Evolutionary conservation across 2,329 filamentous ascomycete genomes (phyloP).

Genomic region (Herpotrichia juniperi): DNA sequence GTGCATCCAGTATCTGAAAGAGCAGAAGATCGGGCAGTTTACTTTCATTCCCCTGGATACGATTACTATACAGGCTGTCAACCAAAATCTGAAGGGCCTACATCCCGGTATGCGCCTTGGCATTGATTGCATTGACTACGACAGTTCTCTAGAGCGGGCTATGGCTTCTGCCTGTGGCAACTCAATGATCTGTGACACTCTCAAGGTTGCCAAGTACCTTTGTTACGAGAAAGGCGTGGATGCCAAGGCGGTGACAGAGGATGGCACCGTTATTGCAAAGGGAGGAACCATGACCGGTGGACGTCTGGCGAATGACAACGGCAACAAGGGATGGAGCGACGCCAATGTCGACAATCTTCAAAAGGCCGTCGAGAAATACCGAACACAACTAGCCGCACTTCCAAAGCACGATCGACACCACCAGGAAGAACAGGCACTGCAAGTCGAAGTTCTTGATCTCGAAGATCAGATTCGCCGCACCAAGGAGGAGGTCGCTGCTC

Average conservation of each 20-base stretch:
- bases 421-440: conserved; percentile 78
- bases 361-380: conserved; percentile 74
- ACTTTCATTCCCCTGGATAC: conserved; percentile 97
- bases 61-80: conserved; percentile 91
- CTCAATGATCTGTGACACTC: conserved; percentile 89
- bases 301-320: conserved; percentile 74
- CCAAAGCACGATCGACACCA: conserved; percentile 79
- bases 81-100: conserved; percentile 88
- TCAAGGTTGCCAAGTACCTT: conserved; percentile 85
- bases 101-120: conserved; percentile 82
- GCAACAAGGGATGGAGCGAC: conserved; percentile 85
- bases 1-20: conserved; percentile 92
- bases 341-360: conserved; percentile 86
- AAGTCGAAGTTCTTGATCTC: conserved; percentile 78
- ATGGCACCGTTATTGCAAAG: conserved; percentile 97
- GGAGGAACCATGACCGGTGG: conserved; percentile 97
- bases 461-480: conserved; percentile 76
- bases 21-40: conserved; percentile 83
- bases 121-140: conserved; percentile 96
- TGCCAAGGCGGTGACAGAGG: conserved; percentile 91
- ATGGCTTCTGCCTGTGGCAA: conserved; percentile 96
- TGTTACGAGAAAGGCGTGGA: conserved; percentile 84
- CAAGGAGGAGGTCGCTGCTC: conserved; percentile 76
- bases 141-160: conserved; percentile 83
- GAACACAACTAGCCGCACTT: conserved; percentile 78